phyloP scores from a whole-genome alignment of 352 stramenopile species.

The Pythium sukuiense region DNA sequence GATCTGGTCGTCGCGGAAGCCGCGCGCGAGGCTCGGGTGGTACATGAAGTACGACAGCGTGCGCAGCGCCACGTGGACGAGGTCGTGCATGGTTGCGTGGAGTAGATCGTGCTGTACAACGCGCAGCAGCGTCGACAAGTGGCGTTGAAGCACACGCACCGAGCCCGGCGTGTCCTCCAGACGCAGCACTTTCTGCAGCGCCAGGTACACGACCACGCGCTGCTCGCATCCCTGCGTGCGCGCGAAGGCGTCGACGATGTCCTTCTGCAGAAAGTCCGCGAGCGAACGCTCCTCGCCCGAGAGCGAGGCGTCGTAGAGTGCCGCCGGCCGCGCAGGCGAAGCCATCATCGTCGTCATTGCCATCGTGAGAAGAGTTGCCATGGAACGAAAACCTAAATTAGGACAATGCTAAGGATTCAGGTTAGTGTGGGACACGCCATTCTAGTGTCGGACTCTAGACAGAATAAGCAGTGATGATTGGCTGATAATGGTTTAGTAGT shows the following conservation, averaged over 20 bases:
- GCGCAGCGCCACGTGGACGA: slow-evolving; percentile 44
- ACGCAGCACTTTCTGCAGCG: slow-evolving; percentile 54
- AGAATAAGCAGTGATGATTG: slow-evolving; percentile 16
- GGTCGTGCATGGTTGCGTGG: slow-evolving; percentile 36
- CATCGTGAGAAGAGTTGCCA: background rate
- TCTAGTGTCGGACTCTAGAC: background rate
- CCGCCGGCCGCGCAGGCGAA: background rate
- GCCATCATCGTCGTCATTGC: slow-evolving; percentile 11
- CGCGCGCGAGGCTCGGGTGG: slow-evolving; percentile 38
- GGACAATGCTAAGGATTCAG: background rate
- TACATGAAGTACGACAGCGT: slow-evolving; percentile 76
- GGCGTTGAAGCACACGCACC: slow-evolving; percentile 38
- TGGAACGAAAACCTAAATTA: slow-evolving; percentile 4
- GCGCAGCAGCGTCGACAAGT: slow-evolving; percentile 37
- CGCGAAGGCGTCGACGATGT: slow-evolving; percentile 38
- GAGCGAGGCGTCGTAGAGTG: slow-evolving; percentile 1
- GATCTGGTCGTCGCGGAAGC: slow-evolving; percentile 42
- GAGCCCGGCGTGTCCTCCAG: slow-evolving; percentile 54
- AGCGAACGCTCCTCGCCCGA: slow-evolving; percentile 28
- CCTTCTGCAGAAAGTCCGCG: slow-evolving; percentile 26
- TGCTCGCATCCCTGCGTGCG: slow-evolving; percentile 36
- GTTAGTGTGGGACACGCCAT: slow-evolving; percentile 4
- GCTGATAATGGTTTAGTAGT: slow-evolving; percentile 9
- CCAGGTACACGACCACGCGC: slow-evolving; percentile 54
- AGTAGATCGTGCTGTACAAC: slow-evolving; percentile 54